Evolutionary conservation across 2,329 filamentous ascomycete genomes (phyloP).

Genomic region (Ceratocystis papillata): DNA sequence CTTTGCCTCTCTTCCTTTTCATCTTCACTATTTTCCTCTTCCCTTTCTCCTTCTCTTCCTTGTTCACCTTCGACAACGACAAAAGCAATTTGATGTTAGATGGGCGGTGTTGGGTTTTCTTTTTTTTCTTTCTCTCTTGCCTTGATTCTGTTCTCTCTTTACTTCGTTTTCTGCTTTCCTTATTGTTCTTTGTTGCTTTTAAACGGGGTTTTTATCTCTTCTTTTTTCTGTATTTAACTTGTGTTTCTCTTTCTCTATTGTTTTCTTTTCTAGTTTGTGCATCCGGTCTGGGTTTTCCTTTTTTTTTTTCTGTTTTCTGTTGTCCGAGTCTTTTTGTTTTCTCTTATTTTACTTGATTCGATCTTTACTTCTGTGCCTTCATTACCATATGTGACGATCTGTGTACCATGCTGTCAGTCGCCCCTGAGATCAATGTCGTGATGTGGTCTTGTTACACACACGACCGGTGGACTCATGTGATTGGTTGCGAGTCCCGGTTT

Average conservation of each 20-base stretch:
- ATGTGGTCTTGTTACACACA: no score
- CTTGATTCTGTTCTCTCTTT: constrained; percentile 30
- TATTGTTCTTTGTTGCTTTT: not conserved
- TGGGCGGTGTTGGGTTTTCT: constrained; percentile 18
- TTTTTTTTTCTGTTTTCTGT: constrained; percentile 23
- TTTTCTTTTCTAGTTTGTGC: constrained; percentile 13
- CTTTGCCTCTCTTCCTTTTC: not conserved
- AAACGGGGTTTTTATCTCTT: constrained; percentile 30
- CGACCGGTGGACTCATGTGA: no score
- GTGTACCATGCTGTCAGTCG: no score
- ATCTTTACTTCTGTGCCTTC: constrained; percentile 12
- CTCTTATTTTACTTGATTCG: constrained; percentile 18
- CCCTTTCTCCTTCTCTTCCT: not conserved
- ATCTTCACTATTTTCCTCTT: not conserved
- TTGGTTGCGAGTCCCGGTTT: no score
- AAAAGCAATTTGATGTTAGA: constrained; percentile 21
- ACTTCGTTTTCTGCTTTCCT: constrained; percentile 30
- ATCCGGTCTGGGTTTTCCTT: constrained; percentile 19
- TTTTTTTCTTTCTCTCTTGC: constrained; percentile 26
- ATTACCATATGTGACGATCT: not conserved
- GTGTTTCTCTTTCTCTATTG: not conserved
- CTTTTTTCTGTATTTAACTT: constrained; percentile 27
- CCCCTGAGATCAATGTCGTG: no score
- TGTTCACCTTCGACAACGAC: constrained; percentile 11
- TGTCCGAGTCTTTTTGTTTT: no score